Percentiles rank a stretch among this genome's conserved stretches.
Evolutionary conservation across 2,329 filamentous ascomycete genomes (phyloP).

Genomic region (Penicillium sp.): DNA sequence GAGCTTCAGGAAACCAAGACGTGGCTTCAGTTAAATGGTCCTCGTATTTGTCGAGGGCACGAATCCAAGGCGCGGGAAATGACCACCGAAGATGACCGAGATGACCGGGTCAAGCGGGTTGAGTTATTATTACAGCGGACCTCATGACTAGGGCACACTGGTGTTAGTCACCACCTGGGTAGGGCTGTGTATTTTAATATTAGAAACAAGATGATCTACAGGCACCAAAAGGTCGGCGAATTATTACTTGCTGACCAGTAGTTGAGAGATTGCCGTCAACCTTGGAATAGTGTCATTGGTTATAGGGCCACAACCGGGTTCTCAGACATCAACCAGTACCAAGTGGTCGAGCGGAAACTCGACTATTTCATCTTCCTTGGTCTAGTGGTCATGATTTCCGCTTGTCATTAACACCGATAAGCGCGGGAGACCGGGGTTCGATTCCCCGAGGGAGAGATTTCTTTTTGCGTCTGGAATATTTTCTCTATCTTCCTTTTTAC

Average conservation of each 20-base stretch:
- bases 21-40: neutral
- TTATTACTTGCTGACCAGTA: no score
- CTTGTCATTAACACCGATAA: constrained; percentile 35
- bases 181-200: neutral
- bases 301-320: neutral
- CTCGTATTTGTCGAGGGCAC: neutral
- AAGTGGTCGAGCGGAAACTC: constrained; percentile 29
- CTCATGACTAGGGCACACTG: constrained; percentile 5
- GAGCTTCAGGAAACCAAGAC: neutral
- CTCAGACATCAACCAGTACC: constrained; percentile 16
- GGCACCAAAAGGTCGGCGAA: neutral
- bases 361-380: constrained; percentile 29
- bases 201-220: neutral
- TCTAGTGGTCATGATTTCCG: constrained; percentile 45
- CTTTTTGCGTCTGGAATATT: constrained; percentile 16
- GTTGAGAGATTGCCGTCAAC: no score
- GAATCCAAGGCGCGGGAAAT: neutral
- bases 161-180: neutral
- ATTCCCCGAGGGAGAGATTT: constrained; percentile 39
- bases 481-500: neutral
- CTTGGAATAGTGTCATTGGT: no score
- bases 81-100: constrained; percentile 9
- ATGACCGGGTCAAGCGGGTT: constrained; percentile 15
- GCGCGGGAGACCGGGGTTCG: constrained; percentile 42
- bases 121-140: neutral